Evolutionary conservation across 768 basidiomycete genomes (phyloP).

Genomic region (Hortiboletus flavorubellus): DNA sequence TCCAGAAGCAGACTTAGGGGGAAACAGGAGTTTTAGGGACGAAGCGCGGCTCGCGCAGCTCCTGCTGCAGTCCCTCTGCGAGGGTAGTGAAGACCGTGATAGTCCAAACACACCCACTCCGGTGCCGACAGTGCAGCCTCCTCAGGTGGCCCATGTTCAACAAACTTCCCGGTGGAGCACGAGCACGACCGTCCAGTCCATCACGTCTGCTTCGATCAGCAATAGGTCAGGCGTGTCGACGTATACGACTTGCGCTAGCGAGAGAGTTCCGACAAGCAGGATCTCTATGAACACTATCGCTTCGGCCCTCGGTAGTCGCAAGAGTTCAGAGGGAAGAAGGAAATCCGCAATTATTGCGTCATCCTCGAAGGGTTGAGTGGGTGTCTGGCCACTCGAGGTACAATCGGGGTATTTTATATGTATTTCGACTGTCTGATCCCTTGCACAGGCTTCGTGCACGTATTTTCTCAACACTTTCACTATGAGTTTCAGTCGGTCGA

Average conservation of each 20-base stretch:
- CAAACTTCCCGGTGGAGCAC: constrained; percentile 30
- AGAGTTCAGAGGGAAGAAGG: constrained; percentile 27
- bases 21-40: constrained; percentile 25
- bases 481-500: not conserved
- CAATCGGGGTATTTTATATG: too few relatives aligned
- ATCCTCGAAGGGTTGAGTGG: constrained; percentile 24
- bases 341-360: constrained; percentile 26
- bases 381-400: constrained; percentile 2
- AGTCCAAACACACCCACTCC: constrained; percentile 3
- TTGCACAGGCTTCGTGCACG: not conserved
- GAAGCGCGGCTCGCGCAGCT: constrained; percentile 30
- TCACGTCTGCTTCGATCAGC: constrained; percentile 24
- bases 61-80: constrained; percentile 27
- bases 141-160: constrained; percentile 18
- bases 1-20: constrained; percentile 13
- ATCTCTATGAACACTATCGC: constrained; percentile 27
- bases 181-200: constrained; percentile 29
- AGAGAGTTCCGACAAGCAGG: constrained; percentile 23
- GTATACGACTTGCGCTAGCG: constrained; percentile 28
- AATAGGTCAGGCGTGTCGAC: constrained; percentile 27
- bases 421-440: not conserved
- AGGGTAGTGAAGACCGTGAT: constrained; percentile 5
- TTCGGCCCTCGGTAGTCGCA: constrained; percentile 24
- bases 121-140: constrained; percentile 8
- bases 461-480: not conserved